Base-by-base conservation (phyloP, 139 green algal species). In the Diplosphaera chodatii region DNA sequence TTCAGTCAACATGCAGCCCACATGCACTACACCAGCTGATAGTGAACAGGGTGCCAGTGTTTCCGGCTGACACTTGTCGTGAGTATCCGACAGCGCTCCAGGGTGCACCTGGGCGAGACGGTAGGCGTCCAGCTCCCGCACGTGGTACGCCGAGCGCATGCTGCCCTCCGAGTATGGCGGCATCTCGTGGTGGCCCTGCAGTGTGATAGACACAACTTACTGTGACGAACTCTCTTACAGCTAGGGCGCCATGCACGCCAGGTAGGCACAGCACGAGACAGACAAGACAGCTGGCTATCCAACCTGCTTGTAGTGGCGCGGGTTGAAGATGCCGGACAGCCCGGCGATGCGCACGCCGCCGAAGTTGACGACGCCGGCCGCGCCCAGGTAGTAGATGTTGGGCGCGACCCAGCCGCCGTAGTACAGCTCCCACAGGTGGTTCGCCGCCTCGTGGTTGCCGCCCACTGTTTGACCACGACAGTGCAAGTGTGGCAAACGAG, bases 371-470 rank as follows among this genome's bases (percentile, higher is more conserved):
- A 92, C 87, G 15, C 94, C 94, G 18, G 94, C 82, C 68, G 91
- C 90, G 1, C 95, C 95, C 63, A 99, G 37, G 84, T 93, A 99
- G 70, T 90, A 98, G 67, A 99, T 97, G 75, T 97, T 94, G 28
- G 90, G 91, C 0, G 95, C 95, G 1, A 86, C 95, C 91, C 90
- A 99, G 34, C 95, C 95, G 28, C 95, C 95, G 75, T 97, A 90
- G 83, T 92, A 94, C 41, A 99, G 86, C 82, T 99, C 95, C 85
- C 87, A 93, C 40, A 99, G 77, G 79, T 99, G 83, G 83, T 96
- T 97, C 56, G 86, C 77, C 0, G 93, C 95, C 80, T 99, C 95
- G 77, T 99, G 95, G 80, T 99, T 99, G 64, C 95, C 95, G 34
- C 95, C 95, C 41, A 99, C 91, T 97, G 83, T n/a, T n/a, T n/a